These are phyloP conservation scores for Claviceps paspali DNA, from an alignment of 2,329 filamentous ascomycete genomes.

Conservation along the genomic window DNA sequence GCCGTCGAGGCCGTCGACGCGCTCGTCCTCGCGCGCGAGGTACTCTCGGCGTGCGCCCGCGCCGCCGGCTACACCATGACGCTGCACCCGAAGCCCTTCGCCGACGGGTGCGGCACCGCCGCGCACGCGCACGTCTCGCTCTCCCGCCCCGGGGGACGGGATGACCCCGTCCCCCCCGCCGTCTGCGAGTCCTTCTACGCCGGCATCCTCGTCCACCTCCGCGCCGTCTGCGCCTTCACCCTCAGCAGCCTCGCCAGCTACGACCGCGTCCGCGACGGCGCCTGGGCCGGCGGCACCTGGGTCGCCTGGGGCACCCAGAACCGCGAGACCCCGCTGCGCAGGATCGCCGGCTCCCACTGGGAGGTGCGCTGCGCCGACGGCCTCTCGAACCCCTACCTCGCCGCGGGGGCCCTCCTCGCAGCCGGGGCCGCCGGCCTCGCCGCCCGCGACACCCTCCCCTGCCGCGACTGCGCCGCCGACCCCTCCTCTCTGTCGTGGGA, in stretches of 20 bases:
- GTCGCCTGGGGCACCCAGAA: constrained; percentile 73
- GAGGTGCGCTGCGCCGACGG: constrained; percentile 70
- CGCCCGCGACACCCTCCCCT: constrained; percentile 22
- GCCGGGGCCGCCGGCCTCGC: constrained; percentile 16
- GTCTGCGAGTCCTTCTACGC: constrained; percentile 55
- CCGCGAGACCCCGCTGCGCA: constrained; percentile 57
- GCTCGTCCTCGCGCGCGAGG: constrained; percentile 54
- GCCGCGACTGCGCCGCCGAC: constrained; percentile 39
- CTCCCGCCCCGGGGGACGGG: too few relatives aligned
- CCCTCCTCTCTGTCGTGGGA: constrained; percentile 32
- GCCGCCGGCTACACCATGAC: constrained; percentile 51
- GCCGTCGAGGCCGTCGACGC: constrained; percentile 56
- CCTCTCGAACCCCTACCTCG: constrained; percentile 63
- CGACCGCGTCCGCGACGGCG: constrained; percentile 49
- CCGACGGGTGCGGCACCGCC: constrained; percentile 43
- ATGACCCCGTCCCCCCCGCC: constrained; percentile 7
- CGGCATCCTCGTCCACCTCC: constrained; percentile 51
- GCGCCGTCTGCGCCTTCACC: constrained; percentile 52
- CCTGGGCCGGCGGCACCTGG: constrained; percentile 67
- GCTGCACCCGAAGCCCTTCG: constrained; percentile 56
- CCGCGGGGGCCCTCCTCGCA: constrained; percentile 17
- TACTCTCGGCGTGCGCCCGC: constrained; percentile 49
- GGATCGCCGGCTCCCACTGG: constrained; percentile 53
- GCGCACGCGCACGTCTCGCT: constrained; percentile 59
- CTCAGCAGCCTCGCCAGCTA: constrained; percentile 54